These are phyloP conservation scores for Rhizophagus sp. DNA, from an alignment of 192 early-diverging fungal genomes.

Conservation along the genomic window DNA sequence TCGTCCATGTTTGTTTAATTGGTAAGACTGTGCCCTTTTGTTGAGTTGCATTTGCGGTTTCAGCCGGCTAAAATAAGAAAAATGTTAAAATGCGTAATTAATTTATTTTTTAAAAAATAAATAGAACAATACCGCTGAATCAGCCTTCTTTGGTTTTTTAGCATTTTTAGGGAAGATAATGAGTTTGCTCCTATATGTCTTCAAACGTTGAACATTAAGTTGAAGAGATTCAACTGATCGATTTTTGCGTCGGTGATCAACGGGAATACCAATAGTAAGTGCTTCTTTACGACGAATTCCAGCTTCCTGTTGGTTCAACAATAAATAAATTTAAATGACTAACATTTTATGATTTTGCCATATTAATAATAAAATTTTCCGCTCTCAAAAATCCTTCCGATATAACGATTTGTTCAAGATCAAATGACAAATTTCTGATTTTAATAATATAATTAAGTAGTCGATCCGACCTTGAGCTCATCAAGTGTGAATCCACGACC, in stretches of 20 bases:
- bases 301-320: slow-evolving; percentile 63
- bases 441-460: background rate
- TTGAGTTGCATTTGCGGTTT: slow-evolving; percentile 62
- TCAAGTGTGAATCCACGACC: slow-evolving; percentile 98
- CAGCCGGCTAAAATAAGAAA: slow-evolving; percentile 38
- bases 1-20: slow-evolving; percentile 57
- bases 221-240: slow-evolving; percentile 92
- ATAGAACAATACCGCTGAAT: slow-evolving; percentile 51
- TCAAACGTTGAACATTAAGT: slow-evolving; percentile 90
- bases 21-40: slow-evolving; percentile 66
- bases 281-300: slow-evolving; percentile 93
- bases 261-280: slow-evolving; percentile 90
- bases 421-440: too few species aligned
- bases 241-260: slow-evolving; percentile 97
- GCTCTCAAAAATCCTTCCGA: too few species aligned
- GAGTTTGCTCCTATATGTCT: slow-evolving; percentile 92
- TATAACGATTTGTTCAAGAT: too few species aligned
- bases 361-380: too few species aligned
- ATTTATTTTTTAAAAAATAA: background rate
- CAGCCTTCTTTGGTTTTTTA: slow-evolving; percentile 84
- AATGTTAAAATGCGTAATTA: background rate
- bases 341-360: background rate
- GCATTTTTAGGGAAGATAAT: slow-evolving; percentile 96
- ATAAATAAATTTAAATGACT: background rate
- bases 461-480: slow-evolving; percentile 83